Base-by-base conservation (phyloP, 495 filamentous ascomycete species). In the Neurospora intermedia region DNA sequence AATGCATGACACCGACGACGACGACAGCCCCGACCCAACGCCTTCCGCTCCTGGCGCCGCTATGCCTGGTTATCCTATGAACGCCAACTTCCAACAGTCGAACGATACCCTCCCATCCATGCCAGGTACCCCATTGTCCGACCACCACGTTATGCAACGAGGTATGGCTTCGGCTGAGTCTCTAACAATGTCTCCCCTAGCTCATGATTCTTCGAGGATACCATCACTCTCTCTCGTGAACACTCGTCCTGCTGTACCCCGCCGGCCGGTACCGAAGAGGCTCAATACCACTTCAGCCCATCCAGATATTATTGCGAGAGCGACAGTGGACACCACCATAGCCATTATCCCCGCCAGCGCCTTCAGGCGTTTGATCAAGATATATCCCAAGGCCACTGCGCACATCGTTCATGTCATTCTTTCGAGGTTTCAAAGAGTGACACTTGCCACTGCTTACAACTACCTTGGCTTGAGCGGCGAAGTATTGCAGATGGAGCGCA, bases 381-480 rank as follows among this genome's bases (percentile, higher is more conserved):
- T 98, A 27, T 99, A 98, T 78, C 96, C 96, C 9, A 94, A 94
- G 82, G 96, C 96, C 4, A 97, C 96, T 13, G 92, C 96, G 7
- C 96, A 99, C 79, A 98, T 99, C 74, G 93, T 99, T 3, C 95
- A 98, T 73, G 96, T 99, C 39, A 98, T 99, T 70, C 81, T 99
- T 40, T 98, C 96, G 2, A 87, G 96, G 73, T 90, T 99, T 42
- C 96, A 99, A 78, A 86, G 96, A 72, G 96, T 99, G 23, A 98
- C 96, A 2, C 92, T 99, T 54, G 90, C 93, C 0, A 98, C 96
- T 3, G 96, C 92, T 0, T 93, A 97, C 82, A 91, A 93, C 9
- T 99, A 99, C 77, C 89, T 99, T 18, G 96, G 96, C 2, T 81
- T 99, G 43, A 97, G 91, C 2, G 91, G 89, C 48, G 96, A 99